Base-by-base conservation (phyloP, 2,329 filamentous ascomycete genomes). In the Dactylellina parvicollis region DNA sequence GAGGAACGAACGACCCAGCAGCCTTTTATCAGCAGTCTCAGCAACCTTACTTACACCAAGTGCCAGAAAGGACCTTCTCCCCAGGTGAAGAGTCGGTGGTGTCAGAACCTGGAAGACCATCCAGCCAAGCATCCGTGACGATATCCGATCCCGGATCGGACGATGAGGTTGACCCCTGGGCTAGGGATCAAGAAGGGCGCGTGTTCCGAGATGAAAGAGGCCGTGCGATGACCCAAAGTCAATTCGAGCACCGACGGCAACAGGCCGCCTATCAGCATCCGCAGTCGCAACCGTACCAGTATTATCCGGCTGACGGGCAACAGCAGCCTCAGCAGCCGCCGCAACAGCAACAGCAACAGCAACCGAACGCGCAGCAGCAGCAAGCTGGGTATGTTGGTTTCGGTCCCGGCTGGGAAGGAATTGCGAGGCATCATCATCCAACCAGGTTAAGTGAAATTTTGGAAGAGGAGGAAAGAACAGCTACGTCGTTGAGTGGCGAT, bases 371-470 rank as follows among this genome's bases (percentile, higher is more conserved):
- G 20, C 61, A 76, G 22, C 57, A 76, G 22, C 61, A 69, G 10
- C 85, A 79, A 87, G 89, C 81, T 80, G 90, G 92, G 80, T 92
- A 90, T 80, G 85, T 38, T 14, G 38, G 84, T n/a, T 80, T 84
- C 5, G 86, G 86, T 1, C 85, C 88, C 1, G 89, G 87, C 14
- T 96, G 92, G 91, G 91, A 95, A 75, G 81, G 82, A n/a, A 83
- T 92, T 22, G 86, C 88, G 4, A 80, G 84, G 64, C 92, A 96
- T 80, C 91, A 95, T 76, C 92, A 96, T 81, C 92, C 92, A 0
- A 96, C 92, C 7, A 84, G 93, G 65, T 83, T 96, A 75, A 96
- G 92, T 80, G 92, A 96, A 81, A 92, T 96, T 26, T 85, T 95
- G 28, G 90, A 92, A 79, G 92, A 96, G 75, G 91, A 95, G 76